phyloP scores from a whole-genome alignment of 1,139 yeast species.

The Yamadazyma songkhlaensis region DNA sequence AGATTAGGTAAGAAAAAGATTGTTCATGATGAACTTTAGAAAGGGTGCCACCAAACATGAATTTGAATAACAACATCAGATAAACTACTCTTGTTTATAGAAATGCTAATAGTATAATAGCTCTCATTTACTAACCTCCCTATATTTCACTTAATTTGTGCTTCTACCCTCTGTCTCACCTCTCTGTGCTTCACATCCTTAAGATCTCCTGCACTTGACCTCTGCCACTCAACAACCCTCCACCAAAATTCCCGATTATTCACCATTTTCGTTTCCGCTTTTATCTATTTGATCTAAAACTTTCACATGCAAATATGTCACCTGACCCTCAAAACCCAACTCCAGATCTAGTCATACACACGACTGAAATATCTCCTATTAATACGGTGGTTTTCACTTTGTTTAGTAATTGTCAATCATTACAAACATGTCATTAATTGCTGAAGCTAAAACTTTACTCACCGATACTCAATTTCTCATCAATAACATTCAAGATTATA shows the following conservation, averaged over 20 bases:
- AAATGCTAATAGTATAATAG: too few relatives aligned
- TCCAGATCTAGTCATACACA: constrained; percentile 1
- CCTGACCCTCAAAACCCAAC: constrained; percentile 6
- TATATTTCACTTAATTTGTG: too few relatives aligned
- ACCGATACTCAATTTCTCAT: constrained; percentile 14
- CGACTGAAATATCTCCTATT: constrained; percentile 4
- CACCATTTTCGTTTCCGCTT: not conserved
- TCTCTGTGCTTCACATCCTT: too few relatives aligned
- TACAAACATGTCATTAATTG: constrained; percentile 1
- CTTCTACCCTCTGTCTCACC: too few relatives aligned
- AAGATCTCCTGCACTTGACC: too few relatives aligned
- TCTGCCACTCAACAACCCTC: too few relatives aligned
- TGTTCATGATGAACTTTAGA: constrained; percentile 37
- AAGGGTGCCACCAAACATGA: too few relatives aligned
- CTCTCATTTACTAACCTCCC: too few relatives aligned
- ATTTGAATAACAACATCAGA: too few relatives aligned
- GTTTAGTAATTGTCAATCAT: too few relatives aligned
- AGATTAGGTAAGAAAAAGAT: constrained; percentile 24
- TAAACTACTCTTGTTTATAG: too few relatives aligned
- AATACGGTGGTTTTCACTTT: not conserved
- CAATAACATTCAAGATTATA: constrained; percentile 12
- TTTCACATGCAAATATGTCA: constrained; percentile 7
- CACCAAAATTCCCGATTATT: too few relatives aligned
- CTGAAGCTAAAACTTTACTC: constrained; percentile 11
- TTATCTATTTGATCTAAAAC: not conserved